Evolutionary conservation across 2,329 filamentous ascomycete genomes (phyloP), one percentile per base, ranked within the genome.

Genomic region (Epichloe baconii): DNA sequence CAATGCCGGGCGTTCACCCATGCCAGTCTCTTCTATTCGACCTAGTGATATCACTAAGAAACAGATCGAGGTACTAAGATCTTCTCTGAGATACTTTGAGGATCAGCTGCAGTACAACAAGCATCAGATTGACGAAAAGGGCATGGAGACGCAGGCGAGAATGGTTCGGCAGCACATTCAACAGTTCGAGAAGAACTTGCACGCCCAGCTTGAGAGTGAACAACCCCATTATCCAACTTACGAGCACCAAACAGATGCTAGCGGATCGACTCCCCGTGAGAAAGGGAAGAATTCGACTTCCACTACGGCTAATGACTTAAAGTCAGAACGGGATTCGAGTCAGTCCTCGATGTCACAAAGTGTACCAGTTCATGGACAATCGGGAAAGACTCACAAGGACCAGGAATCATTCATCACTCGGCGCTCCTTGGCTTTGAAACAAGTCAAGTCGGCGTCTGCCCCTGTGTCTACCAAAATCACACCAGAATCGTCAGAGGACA

Each of bases 91-190:
- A 58, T 74, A 75, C 52, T 68, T 76, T 41, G 74, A 81, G 55
- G 74, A 78, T 53, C 79, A 83, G 56, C 63, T 83, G 44, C 71
- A 74, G 49, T 80, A 77, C 67, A 82, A 83, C 59, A 75, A 72
- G 56, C 77, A 82, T 55, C 79, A 82, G 56, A 79, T 82, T 54
- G 79, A 83, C 52, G 77, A 78, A 56, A 71, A 69, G 54, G 64
- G 69, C 36, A 73, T 79, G 61, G 69, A 74, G 53, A 58, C 65
- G 26, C 69, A 71, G 43, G 70, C 67, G 3, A 59, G 66, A 37
- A 60, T 66, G 37, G 60, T 78, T 52, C 64, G 67, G n/a, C 62
- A 67, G 21, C 70, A 71, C 35, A 73, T 81, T 51, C 62, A 66
- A 26, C 67, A 73, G 43, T 79, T 81, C 52, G 75, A 79, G 57